These are phyloP conservation scores for Boletus putidus DNA, from an alignment of 1,284 basidiomycete species.

Conservation along the genomic window DNA sequence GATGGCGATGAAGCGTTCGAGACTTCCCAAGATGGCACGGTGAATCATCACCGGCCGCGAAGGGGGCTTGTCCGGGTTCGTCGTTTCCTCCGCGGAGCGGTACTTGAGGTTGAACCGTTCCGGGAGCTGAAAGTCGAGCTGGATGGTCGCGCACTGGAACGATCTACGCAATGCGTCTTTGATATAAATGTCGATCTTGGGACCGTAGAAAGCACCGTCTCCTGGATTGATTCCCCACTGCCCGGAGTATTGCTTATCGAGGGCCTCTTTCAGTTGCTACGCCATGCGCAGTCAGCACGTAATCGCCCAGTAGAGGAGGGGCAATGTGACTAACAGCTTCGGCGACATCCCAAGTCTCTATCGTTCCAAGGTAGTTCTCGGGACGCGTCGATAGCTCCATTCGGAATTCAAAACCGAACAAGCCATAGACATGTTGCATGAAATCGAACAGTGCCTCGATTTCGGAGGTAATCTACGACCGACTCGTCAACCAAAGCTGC, in stretches of 20 bases:
- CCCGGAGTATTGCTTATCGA: slow-evolving; percentile 87
- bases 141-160: slow-evolving; percentile 98
- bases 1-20: slow-evolving; percentile 97
- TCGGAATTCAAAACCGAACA: slow-evolving; percentile 98
- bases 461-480: slow-evolving; percentile 78
- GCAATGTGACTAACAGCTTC: slow-evolving; percentile 59
- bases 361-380: slow-evolving; percentile 88
- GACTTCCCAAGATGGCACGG: slow-evolving; percentile 91
- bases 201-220: slow-evolving; percentile 97
- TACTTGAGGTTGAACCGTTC: slow-evolving; percentile 96
- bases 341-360: slow-evolving; percentile 89
- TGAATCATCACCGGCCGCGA: slow-evolving; percentile 97
- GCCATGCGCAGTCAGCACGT: slow-evolving; percentile 10
- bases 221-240: slow-evolving; percentile 95
- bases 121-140: slow-evolving; percentile 99
- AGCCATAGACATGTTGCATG: slow-evolving; percentile 89
- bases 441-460: slow-evolving; percentile 91
- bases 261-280: slow-evolving; percentile 81
- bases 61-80: slow-evolving; percentile 57
- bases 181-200: slow-evolving; percentile 98
- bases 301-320: not conserved
- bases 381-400: slow-evolving; percentile 96
- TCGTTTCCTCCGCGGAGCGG: slow-evolving; percentile 64
- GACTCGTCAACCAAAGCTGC: not conserved
- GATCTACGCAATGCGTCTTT: slow-evolving; percentile 89